Evolutionary conservation across 2,329 filamentous ascomycete species (phyloP).

Genomic region (Elsinoe australis): DNA sequence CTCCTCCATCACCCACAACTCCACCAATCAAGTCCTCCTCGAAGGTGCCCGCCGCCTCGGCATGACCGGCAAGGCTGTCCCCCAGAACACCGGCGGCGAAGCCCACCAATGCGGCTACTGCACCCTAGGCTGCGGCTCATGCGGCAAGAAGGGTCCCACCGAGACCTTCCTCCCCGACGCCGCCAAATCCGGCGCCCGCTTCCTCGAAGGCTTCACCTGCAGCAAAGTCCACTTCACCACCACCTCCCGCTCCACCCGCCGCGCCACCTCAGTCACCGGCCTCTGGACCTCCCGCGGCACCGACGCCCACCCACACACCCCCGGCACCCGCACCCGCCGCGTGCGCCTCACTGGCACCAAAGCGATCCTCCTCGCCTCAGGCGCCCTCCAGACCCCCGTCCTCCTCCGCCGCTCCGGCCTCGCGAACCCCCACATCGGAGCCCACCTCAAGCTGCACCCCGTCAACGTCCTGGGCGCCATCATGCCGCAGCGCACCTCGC

Average conservation of each 20-base stretch:
- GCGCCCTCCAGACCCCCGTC: conserved; percentile 68
- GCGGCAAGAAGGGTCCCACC: conserved; percentile 70
- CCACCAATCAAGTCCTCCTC: conserved; percentile 61
- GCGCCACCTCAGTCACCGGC: conserved; percentile 64
- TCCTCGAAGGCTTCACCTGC: conserved; percentile 74
- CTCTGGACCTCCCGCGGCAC: conserved; percentile 62
- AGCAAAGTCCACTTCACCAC: conserved; percentile 61
- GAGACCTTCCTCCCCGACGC: conserved; percentile 75
- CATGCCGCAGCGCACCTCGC: conserved; percentile 61
- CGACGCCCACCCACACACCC: conserved; percentile 31
- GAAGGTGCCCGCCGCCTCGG: conserved; percentile 68
- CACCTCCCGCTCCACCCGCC: conserved; percentile 29
- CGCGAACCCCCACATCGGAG: conserved; percentile 72
- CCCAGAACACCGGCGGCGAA: conserved; percentile 69
- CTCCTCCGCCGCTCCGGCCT: conserved; percentile 71
- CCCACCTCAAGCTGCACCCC: conserved; percentile 75
- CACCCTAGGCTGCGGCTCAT: conserved; percentile 52
- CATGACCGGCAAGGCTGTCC: conserved; percentile 59
- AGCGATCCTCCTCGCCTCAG: conserved; percentile 64
- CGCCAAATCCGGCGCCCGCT: conserved; percentile 64
- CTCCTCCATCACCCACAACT: conserved; percentile 62
- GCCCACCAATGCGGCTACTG: conserved; percentile 67
- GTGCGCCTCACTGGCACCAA: conserved; percentile 70
- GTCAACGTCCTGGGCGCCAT: conserved; percentile 49
- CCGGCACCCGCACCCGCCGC: conserved; percentile 39